phyloP scores from a whole-genome alignment of 1,284 basidiomycete species.

The Thecaphora thlaspeos region DNA sequence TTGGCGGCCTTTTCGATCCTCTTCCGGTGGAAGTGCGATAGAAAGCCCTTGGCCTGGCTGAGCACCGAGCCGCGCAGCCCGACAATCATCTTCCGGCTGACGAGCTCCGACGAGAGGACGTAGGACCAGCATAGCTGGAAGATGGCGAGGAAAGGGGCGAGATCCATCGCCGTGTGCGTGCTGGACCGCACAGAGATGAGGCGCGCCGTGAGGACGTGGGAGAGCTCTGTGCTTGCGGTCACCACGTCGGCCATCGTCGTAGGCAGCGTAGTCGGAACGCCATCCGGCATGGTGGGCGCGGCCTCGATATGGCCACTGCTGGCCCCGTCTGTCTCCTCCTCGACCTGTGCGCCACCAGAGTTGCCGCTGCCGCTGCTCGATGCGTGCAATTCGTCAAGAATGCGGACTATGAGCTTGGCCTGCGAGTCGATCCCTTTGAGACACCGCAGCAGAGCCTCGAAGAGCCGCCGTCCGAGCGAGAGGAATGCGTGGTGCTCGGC shows the following conservation, averaged over 20 bases:
- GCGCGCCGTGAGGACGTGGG: conserved; percentile 77
- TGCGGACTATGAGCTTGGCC: conserved; percentile 66
- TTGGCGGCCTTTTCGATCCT: conserved; percentile 79
- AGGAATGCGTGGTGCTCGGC: conserved; percentile 74
- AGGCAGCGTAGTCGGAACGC: conserved; percentile 59
- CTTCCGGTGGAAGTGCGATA: conserved; percentile 80
- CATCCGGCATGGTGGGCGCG: conserved; percentile 27
- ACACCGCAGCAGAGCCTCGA: conserved; percentile 68
- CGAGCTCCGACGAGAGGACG: conserved; percentile 78
- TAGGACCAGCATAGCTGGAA: conserved; percentile 87
- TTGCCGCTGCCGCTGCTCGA: conserved; percentile 1
- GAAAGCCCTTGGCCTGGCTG: conserved; percentile 77
- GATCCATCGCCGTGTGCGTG: conserved; percentile 71
- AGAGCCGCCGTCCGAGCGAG: conserved; percentile 67
- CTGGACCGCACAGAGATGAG: conserved; percentile 68
- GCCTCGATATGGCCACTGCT: not conserved
- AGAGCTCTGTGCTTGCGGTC: conserved; percentile 75
- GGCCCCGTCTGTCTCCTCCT: too few relatives aligned
- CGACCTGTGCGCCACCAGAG: conserved; percentile 1
- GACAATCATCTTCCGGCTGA: conserved; percentile 86
- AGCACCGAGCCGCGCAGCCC: conserved; percentile 65
- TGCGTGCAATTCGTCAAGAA: conserved; percentile 62
- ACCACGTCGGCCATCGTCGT: conserved; percentile 69
- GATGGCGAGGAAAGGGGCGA: conserved; percentile 74
- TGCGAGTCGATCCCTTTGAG: conserved; percentile 74